Evolutionary conservation across 2,329 filamentous ascomycete genomes (phyloP), one percentile per base, ranked within the genome.

Genomic region (Cladosporium velox): DNA sequence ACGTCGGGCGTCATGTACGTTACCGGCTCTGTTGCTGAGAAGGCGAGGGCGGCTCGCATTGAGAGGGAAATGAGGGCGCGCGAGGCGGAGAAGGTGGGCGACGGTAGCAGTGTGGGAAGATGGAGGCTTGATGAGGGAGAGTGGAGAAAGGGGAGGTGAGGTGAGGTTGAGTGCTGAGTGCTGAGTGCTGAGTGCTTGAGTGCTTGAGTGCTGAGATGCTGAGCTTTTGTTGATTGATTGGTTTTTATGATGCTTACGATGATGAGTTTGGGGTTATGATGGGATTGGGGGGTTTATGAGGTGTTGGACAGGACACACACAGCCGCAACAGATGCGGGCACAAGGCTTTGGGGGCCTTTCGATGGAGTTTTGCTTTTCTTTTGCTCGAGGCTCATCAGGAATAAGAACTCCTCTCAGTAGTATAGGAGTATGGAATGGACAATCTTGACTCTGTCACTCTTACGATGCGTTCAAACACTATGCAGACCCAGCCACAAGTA

Each of bases 1-100:
- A 78, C 87, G 1, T 85, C 82, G 0, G 86, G 83, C 1, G 77
- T 84, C 2, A 83, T 84, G 1, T 91, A 90, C 71, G 83, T 82
- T 1, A 77, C 86, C 24, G 87, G 87, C 10, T 82, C 87, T 15
- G 78, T 87, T n/a, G 79, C 80, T 1, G 87, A 90, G 70, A 59
- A 59, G 47, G 65, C 67, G 18, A 70, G 90, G 70, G 41, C 61
- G 57, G 59, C 67, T 28, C 70, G 69, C 59, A 66, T 68, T 64
- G 69, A 70, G 58, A 66, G 66, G 58, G 67, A 64, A 49, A 66
- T 67, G 49, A 68, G 66, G 61, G 67, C 70, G 67, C 41, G 26
- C 28, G 64, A 67, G 35, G 21, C 52, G 32, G 34, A 49, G 65
- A 47, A 59, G 26, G 35, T n/a, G 24, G 24, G 26, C 28, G 49